Percentiles rank a stretch among this genome's conserved stretches.
phyloP scores from a whole-genome alignment of 2,329 filamentous ascomycete species.

The Parastagonospora nodorum region DNA sequence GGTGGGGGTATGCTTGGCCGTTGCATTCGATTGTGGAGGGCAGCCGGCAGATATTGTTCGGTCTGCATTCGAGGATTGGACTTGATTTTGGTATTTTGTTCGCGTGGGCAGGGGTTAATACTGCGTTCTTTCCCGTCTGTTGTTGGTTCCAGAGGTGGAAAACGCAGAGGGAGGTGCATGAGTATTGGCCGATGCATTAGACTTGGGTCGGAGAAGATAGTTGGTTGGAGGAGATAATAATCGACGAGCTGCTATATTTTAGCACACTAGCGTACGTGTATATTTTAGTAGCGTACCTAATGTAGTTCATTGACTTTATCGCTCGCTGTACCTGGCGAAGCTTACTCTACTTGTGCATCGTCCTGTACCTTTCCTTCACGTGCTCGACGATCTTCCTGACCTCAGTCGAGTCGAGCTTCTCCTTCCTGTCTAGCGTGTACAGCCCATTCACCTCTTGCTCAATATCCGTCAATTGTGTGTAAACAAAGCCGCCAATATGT shows the following conservation, averaged over 20 bases:
- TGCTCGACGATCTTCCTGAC: conserved; percentile 64
- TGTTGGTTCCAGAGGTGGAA: conserved; percentile 48
- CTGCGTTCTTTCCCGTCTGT: conserved; percentile 58
- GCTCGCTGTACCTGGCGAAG: too few species aligned
- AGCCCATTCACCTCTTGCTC: conserved; percentile 72
- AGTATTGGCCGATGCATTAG: conserved; percentile 11
- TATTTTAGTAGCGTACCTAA: too few species aligned
- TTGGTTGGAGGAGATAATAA: too few species aligned
- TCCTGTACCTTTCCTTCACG: conserved; percentile 26
- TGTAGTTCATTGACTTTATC: too few species aligned
- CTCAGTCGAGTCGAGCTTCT: conserved; percentile 62
- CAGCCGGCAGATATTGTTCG: conserved; percentile 65
- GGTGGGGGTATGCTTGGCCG: conserved; percentile 68
- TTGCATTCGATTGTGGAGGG: conserved; percentile 67
- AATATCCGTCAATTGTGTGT: conserved; percentile 67
- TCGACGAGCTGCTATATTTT: too few species aligned
- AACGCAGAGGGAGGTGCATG: conserved; percentile 15
- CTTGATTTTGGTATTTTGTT: conserved; percentile 66
- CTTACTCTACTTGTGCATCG: conserved; percentile 19
- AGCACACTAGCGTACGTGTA: too few species aligned
- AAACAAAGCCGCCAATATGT: conserved; percentile 66
- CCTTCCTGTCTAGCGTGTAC: conserved; percentile 64
- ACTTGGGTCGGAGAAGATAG: too few species aligned
- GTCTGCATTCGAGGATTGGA: conserved; percentile 62
- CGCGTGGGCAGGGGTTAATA: conserved; percentile 61